Base-by-base conservation (phyloP, 352 stramenopile genomes). In the Pythium pectinolyticum region DNA sequence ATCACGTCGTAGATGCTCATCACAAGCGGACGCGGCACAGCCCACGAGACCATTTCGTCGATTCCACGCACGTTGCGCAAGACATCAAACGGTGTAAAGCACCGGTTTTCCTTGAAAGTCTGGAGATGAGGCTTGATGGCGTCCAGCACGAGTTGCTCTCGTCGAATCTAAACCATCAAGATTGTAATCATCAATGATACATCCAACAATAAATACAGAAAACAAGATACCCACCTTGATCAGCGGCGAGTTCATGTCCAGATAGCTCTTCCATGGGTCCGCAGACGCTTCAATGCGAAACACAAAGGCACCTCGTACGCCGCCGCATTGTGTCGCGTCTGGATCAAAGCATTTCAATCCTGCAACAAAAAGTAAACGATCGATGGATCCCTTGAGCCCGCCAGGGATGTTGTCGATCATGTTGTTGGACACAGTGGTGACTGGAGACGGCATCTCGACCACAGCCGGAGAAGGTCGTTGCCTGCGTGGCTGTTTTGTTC, bases 1-100 rank as follows among this genome's bases (percentile, higher is more conserved):
- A 90, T 80, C 10, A 86, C 72, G 31, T 76, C 70, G 57, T 82
- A 90, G 24, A 90, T 77, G 0, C 47, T 72, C 47, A 74, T 65
- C 5, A 77, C 82, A 5, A 90, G 66, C 19, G 76, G 70, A 4
- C 58, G 50, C 15, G 80, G 80, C 10, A 89, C 66, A 22, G 70
- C 73, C 82, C 82, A 90, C 0, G 69, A 75, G 0, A 83, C 67
- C 0, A 90, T 39, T n/a, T 89, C 74, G 4, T 77, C 58, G 6
- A 87, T 64, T 5, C 76, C 78, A 14, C 67, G 66, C 2, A 77
- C 69, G 32, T 78, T 82, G 59, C 80, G 79, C 32, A 90, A 68
- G 39, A 90, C 61, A 49, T 90, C 80, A 34, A 78, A 82, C 10
- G 61, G 76, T 2, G 70, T 83, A 27, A 74, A 87, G 46, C 79